Evolutionary conservation across 305 asterid genomes (phyloP).

Genomic region (Andrographis paniculata): DNA sequence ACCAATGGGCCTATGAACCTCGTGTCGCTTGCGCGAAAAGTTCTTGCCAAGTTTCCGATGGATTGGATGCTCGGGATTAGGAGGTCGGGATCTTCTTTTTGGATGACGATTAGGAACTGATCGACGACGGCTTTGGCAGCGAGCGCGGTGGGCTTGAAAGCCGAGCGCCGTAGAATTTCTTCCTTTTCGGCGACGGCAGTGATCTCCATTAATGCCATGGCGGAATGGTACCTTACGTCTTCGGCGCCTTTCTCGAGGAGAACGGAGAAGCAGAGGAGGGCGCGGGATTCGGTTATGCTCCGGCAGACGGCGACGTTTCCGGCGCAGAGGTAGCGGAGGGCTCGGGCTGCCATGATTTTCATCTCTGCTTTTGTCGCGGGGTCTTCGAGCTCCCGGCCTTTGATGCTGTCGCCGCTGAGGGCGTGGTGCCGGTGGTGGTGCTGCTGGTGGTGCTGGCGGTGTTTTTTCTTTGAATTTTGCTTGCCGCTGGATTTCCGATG

Average conservation of each 20-base stretch:
- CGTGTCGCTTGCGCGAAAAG: slow-evolving; percentile 59
- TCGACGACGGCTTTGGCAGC: slow-evolving; percentile 64
- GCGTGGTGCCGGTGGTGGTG: slow-evolving; percentile 31
- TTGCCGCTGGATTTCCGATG: too few species aligned
- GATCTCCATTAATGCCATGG: slow-evolving; percentile 67
- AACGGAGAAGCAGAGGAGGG: slow-evolving; percentile 51
- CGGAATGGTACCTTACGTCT: slow-evolving; percentile 49
- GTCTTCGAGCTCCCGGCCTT: slow-evolving; percentile 47
- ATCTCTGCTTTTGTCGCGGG: slow-evolving; percentile 42
- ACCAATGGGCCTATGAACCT: slow-evolving; percentile 50
- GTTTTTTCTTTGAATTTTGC: not conserved
- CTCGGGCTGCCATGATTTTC: slow-evolving; percentile 64
- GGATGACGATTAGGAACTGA: slow-evolving; percentile 40
- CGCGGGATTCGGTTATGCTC: slow-evolving; percentile 55
- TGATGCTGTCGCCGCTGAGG: slow-evolving; percentile 42
- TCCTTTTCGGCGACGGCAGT: slow-evolving; percentile 55
- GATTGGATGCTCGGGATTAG: slow-evolving; percentile 48
- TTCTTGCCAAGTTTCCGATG: slow-evolving; percentile 47
- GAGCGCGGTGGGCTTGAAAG: slow-evolving; percentile 62
- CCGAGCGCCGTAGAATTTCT: slow-evolving; percentile 35
- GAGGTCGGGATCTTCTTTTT: slow-evolving; percentile 29
- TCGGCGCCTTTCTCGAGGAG: slow-evolving; percentile 49
- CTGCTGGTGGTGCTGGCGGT: slow-evolving; percentile 17
- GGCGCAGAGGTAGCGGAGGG: slow-evolving; percentile 48
- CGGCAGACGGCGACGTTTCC: slow-evolving; percentile 35